Evolutionary conservation across 2,329 filamentous ascomycete genomes (phyloP).

Genomic region (Fusarium scirpi): DNA sequence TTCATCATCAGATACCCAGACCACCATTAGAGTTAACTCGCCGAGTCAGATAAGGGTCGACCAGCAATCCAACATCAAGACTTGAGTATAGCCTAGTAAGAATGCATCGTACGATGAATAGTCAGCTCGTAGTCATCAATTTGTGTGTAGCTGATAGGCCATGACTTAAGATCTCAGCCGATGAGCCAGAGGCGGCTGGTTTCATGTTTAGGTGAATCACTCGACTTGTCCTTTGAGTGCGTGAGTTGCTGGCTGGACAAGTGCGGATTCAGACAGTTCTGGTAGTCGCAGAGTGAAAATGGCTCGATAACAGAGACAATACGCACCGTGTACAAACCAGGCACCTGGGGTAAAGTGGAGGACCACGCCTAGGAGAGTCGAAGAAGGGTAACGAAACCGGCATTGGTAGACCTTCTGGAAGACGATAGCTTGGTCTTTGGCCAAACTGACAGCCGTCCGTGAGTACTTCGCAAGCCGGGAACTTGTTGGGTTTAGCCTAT

Average conservation of each 20-base stretch:
- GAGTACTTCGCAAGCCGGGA: slow-evolving; percentile 30
- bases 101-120: slow-evolving; percentile 4
- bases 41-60: slow-evolving; percentile 15
- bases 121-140: slow-evolving; percentile 23
- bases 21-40: slow-evolving; percentile 22
- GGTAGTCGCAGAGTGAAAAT: slow-evolving; percentile 38
- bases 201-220: slow-evolving; percentile 48
- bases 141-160: slow-evolving; percentile 3
- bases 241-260: slow-evolving; percentile 12
- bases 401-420: slow-evolving; percentile 42
- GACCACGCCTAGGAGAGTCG: slow-evolving; percentile 26
- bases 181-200: slow-evolving; percentile 39
- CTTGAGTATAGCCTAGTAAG: slow-evolving; percentile 5
- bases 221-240: slow-evolving; percentile 30
- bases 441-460: slow-evolving; percentile 7
- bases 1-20: slow-evolving; percentile 15
- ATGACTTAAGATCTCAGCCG: slow-evolving; percentile 19
- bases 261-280: slow-evolving; percentile 19
- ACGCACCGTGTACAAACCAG: slow-evolving; percentile 39
- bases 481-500: slow-evolving; percentile 24
- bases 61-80: slow-evolving; percentile 4
- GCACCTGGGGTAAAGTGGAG: slow-evolving; percentile 47
- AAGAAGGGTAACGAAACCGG: slow-evolving; percentile 36
- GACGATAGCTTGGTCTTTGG: slow-evolving; percentile 25
- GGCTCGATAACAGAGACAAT: slow-evolving; percentile 39